Percentiles rank a stretch among this genome's conserved stretches.
Conservation (phyloP, 2,329 filamentous ascomycete species). For the Stromatinia cepivora region DNA sequence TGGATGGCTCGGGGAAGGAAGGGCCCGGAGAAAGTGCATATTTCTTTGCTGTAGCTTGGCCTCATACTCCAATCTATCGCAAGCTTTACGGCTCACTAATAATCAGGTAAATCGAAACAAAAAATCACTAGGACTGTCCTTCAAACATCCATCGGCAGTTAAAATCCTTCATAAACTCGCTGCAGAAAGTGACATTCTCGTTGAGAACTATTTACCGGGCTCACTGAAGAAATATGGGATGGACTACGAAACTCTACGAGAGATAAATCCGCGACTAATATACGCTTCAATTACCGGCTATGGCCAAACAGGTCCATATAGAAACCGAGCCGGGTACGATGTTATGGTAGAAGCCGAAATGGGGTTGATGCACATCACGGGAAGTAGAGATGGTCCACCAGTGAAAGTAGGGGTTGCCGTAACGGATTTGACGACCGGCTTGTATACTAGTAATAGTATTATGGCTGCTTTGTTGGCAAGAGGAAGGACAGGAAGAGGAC, state of each 20-base stretch:
- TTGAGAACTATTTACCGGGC: constrained; percentile 95
- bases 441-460: constrained; percentile 94
- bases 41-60: constrained; percentile 70
- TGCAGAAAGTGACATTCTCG: constrained; percentile 83
- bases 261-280: constrained; percentile 82
- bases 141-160: constrained; percentile 80
- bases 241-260: constrained; percentile 78
- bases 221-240: constrained; percentile 86
- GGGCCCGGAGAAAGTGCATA: constrained; percentile 93
- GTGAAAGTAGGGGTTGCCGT: constrained; percentile 98
- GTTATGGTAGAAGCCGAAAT: constrained; percentile 99
- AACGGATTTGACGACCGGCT: constrained; percentile 89
- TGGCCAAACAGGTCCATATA: constrained; percentile 91
- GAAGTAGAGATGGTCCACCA: constrained; percentile 79
- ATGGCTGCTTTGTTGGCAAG: constrained; percentile 88
- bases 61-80: background rate
- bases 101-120: constrained; percentile 91
- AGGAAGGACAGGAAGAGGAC: constrained; percentile 72
- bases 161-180: constrained; percentile 84
- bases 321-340: constrained; percentile 87
- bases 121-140: constrained; percentile 88
- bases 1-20: constrained; percentile 54
- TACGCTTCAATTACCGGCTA: constrained; percentile 98
- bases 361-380: constrained; percentile 98
- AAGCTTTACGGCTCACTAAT: constrained; percentile 20